phyloP scores from a whole-genome alignment of 2,329 filamentous ascomycete species.

The Exophiala oligosperma region DNA sequence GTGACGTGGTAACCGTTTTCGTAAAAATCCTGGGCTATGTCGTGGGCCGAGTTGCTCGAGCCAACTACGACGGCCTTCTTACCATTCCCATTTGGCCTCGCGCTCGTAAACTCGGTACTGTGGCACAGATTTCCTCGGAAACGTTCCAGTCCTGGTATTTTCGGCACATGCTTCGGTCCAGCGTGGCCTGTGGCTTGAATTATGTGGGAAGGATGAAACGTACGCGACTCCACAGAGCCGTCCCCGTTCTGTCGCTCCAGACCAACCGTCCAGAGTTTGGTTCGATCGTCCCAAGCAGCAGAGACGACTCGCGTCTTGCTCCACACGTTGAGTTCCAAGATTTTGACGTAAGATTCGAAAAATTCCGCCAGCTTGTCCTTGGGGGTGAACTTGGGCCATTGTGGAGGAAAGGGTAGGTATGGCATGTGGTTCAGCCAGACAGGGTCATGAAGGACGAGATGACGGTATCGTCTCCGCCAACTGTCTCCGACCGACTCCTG shows the following conservation, averaged over 20 bases:
- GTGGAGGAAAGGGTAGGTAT: constrained; percentile 35
- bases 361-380: constrained; percentile 34
- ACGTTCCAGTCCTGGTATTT: constrained; percentile 48
- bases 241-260: constrained; percentile 2
- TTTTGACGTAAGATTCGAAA: constrained; percentile 34
- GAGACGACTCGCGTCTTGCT: constrained; percentile 26
- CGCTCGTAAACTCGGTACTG: constrained; percentile 59
- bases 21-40: constrained; percentile 56
- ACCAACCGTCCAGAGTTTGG: no score
- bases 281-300: no score
- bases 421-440: constrained; percentile 35
- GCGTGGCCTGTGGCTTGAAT: constrained; percentile 68
- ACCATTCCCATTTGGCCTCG: constrained; percentile 44
- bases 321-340: constrained; percentile 33
- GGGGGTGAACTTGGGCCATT: constrained; percentile 37
- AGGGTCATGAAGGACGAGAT: constrained; percentile 35
- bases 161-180: constrained; percentile 58
- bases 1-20: constrained; percentile 67
- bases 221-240: constrained; percentile 48
- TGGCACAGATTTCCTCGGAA: constrained; percentile 65
- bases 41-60: constrained; percentile 65
- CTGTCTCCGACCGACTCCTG: constrained; percentile 32
- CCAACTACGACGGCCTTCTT: constrained; percentile 67
- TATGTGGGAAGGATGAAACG: constrained; percentile 61
- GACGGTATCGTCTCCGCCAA: constrained; percentile 36